phyloP scores from a whole-genome alignment of 192 early-diverging fungal species.

The Coemansia sp. region DNA sequence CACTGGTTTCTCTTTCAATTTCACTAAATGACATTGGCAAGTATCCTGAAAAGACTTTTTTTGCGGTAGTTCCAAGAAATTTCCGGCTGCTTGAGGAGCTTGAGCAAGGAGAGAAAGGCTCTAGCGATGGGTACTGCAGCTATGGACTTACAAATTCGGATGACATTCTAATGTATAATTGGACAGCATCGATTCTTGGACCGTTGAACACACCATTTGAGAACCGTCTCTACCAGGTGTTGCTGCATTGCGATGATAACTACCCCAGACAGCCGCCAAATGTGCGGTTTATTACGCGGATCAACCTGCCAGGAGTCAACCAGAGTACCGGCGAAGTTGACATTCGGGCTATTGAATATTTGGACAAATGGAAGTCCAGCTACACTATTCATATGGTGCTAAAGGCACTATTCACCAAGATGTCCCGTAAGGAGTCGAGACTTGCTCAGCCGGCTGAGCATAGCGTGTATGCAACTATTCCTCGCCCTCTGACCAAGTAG shows the following conservation, averaged over 20 bases:
- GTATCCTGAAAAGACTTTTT: not conserved
- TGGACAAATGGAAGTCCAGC: conserved; percentile 81
- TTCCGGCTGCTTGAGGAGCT: conserved; percentile 95
- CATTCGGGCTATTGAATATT: conserved; percentile 59
- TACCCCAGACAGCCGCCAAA: conserved; percentile 84
- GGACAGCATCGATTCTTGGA: conserved; percentile 96
- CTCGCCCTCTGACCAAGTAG: too few species aligned
- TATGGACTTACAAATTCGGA: conserved; percentile 89
- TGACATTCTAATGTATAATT: conserved; percentile 69
- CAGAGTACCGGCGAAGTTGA: conserved; percentile 79
- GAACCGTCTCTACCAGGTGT: conserved; percentile 91
- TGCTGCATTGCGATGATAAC: conserved; percentile 75
- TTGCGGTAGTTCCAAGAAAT: conserved; percentile 84
- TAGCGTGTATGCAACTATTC: not conserved
- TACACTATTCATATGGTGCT: conserved; percentile 81
- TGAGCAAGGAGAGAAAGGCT: conserved; percentile 95
- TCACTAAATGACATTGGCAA: not conserved
- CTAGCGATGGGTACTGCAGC: conserved; percentile 89
- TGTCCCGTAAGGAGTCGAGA: conserved; percentile 84
- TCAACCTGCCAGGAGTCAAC: conserved; percentile 88
- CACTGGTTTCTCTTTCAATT: not conserved
- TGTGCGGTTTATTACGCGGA: conserved; percentile 76
- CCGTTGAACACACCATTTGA: conserved; percentile 77
- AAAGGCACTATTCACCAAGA: conserved; percentile 81
- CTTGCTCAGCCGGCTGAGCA: conserved; percentile 70